Base-by-base conservation (phyloP, 2,329 filamentous ascomycete species). In the Colletotrichum lindemuthianum region DNA sequence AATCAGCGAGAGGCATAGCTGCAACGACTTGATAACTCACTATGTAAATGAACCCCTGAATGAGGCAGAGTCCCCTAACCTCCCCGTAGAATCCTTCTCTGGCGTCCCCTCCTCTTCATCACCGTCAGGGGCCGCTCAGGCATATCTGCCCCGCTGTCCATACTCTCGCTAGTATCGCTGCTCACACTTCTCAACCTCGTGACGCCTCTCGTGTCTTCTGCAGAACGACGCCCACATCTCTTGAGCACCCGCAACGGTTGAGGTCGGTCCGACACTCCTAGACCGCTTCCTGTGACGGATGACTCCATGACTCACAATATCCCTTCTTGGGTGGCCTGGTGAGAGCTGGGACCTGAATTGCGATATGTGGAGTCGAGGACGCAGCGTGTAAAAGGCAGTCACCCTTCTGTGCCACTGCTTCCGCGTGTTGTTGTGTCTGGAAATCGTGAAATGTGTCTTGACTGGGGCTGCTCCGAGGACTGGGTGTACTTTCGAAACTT, bases 191-290 rank as follows among this genome's bases (percentile, higher is more conserved):
- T 67, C 34, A 54, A 33, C 39, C 71, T 59, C 69, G 68, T 70
- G 11, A 57, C 63, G 59, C 44, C 32, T 66, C 53, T 12, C 10
- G 9, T 13, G 47, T 40, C 12, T 34, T 45, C 39, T 61, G 51
- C 40, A 52, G 24, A 9, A 40, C 47, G n/a, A 57, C 48, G 7
- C 63, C 54, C 60, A 66, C 65, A 15, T 70, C 75, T 74, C 70
- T 85, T 87, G 70, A 81, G 72, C 70, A 87, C 83, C 44, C 82
- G 80, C 39, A 87, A 72, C 10, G 86, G 85, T 37, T 77, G 77
- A 15, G 83, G 80, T 60, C 72, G 70, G 69, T 74, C 75, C 24
- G n/a, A 32, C 15, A 12, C 51, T 37, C 44, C 71, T 60, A 56
- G 41, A 43, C 44, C n/a, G 13, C 33, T 12, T 40, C 65, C 53